Percentiles rank a stretch among this genome's conserved stretches.
phyloP scores from a whole-genome alignment of 805 yeast species.

The Yarrowia deformans region DNA sequence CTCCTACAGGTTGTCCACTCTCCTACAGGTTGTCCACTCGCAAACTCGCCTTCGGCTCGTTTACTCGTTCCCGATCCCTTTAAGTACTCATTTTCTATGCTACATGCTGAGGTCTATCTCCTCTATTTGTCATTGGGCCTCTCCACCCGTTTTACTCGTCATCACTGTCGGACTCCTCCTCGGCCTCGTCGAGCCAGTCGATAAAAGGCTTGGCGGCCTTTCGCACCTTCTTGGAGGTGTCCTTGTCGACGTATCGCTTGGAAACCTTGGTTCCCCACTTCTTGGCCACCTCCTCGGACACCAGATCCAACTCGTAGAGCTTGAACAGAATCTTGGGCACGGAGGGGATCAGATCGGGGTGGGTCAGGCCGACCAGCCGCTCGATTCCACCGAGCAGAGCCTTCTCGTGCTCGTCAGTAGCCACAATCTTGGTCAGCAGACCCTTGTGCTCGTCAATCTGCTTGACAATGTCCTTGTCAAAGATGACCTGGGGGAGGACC shows the following conservation, averaged over 20 bases:
- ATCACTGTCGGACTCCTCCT: conserved; percentile 64
- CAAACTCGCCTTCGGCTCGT: not conserved
- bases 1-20: too few species aligned
- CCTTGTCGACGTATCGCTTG: conserved; percentile 92
- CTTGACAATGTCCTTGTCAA: conserved; percentile 70
- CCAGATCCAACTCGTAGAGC: conserved; percentile 81
- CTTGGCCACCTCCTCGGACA: conserved; percentile 80
- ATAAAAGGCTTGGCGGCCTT: conserved; percentile 96
- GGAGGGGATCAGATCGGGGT: conserved; percentile 70
- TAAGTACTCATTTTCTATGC: conserved; percentile 1
- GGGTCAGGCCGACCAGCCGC: conserved; percentile 84
- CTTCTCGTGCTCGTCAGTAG: conserved; percentile 72
- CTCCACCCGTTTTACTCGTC: conserved; percentile 42
- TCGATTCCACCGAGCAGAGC: conserved; percentile 96
- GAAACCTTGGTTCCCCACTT: conserved; percentile 92
- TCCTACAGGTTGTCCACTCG: too few species aligned
- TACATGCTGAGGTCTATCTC: conserved; percentile 7
- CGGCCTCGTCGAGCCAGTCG: conserved; percentile 95
- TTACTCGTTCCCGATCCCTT: not conserved
- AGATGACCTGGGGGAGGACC: conserved; percentile 89
- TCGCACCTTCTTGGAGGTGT: conserved; percentile 89
- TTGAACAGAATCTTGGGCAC: conserved; percentile 84
- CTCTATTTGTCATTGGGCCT: not conserved
- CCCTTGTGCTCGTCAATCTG: conserved; percentile 83
- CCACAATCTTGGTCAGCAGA: conserved; percentile 76